phyloP scores from a whole-genome alignment of 306 rosid species.

The Betula pendula region DNA sequence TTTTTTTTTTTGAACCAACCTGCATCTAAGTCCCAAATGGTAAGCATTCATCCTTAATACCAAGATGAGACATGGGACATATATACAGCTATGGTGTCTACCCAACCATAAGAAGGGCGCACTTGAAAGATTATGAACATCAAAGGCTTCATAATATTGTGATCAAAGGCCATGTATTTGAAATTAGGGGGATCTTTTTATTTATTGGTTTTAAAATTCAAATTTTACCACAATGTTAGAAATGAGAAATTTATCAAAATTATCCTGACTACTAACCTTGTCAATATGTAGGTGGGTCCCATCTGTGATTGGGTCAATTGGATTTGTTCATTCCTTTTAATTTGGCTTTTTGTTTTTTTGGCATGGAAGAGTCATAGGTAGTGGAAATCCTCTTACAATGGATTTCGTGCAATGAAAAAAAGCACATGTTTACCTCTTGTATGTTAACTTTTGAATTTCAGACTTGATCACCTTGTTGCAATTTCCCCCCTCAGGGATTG shows the following conservation, averaged over 20 bases:
- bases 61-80: slow-evolving; percentile 1
- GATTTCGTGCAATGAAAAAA: neutral
- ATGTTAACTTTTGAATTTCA: slow-evolving; percentile 10
- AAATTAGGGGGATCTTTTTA: neutral
- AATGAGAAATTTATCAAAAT: neutral
- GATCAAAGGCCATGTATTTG: neutral
- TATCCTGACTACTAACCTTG: neutral
- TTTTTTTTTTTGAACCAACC: too few species aligned
- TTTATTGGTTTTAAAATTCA: neutral
- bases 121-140: neutral
- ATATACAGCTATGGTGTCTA: neutral
- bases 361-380: neutral
- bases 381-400: neutral
- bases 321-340: too few species aligned
- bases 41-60: neutral
- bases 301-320: neutral
- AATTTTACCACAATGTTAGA: neutral
- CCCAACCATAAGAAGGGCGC: neutral
- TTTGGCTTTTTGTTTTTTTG: too few species aligned
- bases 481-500: slow-evolving; percentile 54
- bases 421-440: neutral
- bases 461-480: slow-evolving; percentile 12
- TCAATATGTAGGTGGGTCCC: neutral
- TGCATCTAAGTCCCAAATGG: neutral
- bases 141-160: neutral